phyloP scores from a whole-genome alignment of 495 filamentous ascomycete genomes.

The Astrothelium macrocarpum region DNA sequence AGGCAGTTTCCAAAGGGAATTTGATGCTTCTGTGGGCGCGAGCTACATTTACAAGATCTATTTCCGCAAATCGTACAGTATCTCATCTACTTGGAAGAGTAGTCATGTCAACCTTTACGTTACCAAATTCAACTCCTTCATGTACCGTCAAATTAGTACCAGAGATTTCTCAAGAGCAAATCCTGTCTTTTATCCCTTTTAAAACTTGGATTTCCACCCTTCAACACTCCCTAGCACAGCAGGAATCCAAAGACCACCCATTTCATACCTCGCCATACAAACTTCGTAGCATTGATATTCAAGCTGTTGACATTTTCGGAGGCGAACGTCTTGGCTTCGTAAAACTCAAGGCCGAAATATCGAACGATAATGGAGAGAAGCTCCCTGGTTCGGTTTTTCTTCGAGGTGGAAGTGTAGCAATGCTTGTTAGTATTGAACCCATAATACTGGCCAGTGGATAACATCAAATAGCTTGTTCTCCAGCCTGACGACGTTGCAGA shows the following conservation, averaged over 20 bases:
- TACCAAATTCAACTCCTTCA: slow-evolving; percentile 30
- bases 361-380: slow-evolving; percentile 51
- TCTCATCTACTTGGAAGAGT: not conserved
- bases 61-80: not conserved
- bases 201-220: slow-evolving; percentile 61
- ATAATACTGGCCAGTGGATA: not conserved
- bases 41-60: not conserved
- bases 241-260: slow-evolving; percentile 50
- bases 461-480: slow-evolving; percentile 45
- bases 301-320: slow-evolving; percentile 66
- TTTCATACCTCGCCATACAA: slow-evolving; percentile 64
- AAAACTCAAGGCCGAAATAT: slow-evolving; percentile 59
- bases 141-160: slow-evolving; percentile 6
- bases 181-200: slow-evolving; percentile 19
- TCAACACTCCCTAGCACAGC: slow-evolving; percentile 52
- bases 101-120: slow-evolving; percentile 27
- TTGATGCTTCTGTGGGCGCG: slow-evolving; percentile 4
- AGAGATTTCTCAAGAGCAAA: slow-evolving; percentile 16
- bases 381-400: slow-evolving; percentile 74
- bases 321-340: slow-evolving; percentile 61
- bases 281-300: slow-evolving; percentile 60
- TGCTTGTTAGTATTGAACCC: slow-evolving; percentile 47
- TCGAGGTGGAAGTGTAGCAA: slow-evolving; percentile 69
- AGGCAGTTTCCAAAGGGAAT: too few species aligned
- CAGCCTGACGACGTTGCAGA: slow-evolving; percentile 55